Evolutionary conservation across 371 early-diverging fungal species (phyloP).

Genomic region (Lichtheimia ramosa): DNA sequence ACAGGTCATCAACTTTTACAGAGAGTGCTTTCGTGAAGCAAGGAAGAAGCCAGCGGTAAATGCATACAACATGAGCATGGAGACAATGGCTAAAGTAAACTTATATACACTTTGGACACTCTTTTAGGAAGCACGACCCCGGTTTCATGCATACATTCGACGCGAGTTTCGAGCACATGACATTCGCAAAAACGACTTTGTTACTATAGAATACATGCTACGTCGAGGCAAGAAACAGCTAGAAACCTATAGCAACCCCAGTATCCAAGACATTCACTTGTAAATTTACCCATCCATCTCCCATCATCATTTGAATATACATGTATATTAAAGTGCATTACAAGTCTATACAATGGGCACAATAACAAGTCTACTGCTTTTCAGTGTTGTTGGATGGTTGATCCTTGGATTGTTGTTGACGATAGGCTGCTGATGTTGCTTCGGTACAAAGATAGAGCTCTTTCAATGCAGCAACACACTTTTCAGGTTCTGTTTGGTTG

Average conservation of each 20-base stretch:
- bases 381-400: too few relatives aligned
- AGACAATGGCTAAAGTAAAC: background rate
- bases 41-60: slow-evolving; percentile 56
- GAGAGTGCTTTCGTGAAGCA: slow-evolving; percentile 61
- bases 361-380: too few relatives aligned
- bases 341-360: background rate
- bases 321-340: background rate
- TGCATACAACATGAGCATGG: background rate
- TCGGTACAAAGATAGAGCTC: slow-evolving; percentile 66
- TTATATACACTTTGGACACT: background rate
- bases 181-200: slow-evolving; percentile 57
- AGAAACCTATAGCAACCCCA: slow-evolving; percentile 53
- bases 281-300: slow-evolving; percentile 16
- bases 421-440: slow-evolving; percentile 46
- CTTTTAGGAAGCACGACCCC: slow-evolving; percentile 50
- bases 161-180: slow-evolving; percentile 58
- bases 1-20: slow-evolving; percentile 58
- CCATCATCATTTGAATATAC: background rate
- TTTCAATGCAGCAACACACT: slow-evolving; percentile 62
- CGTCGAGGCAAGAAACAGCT: slow-evolving; percentile 59
- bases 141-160: slow-evolving; percentile 61
- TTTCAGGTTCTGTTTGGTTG: slow-evolving; percentile 64
- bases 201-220: slow-evolving; percentile 66
- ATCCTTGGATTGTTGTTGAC: slow-evolving; percentile 10
- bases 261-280: slow-evolving; percentile 59